These are phyloP conservation scores for Mucor plumbeus DNA, from an alignment of 371 early-diverging fungal species.

Conservation along the genomic window DNA sequence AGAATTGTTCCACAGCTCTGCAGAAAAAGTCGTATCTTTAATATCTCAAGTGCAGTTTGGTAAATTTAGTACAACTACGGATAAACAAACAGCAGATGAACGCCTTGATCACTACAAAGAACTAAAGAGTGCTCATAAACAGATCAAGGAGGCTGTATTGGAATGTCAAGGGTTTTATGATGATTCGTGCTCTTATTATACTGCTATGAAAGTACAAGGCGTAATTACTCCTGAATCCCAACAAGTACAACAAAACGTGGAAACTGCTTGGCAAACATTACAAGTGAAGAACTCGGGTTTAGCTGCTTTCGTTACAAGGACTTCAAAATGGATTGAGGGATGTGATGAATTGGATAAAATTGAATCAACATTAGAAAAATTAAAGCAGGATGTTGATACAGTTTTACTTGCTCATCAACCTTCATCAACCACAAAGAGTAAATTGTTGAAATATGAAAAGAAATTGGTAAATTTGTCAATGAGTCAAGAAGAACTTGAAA, in stretches of 20 bases:
- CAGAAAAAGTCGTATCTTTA: constrained; percentile 1
- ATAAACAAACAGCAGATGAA: constrained; percentile 19
- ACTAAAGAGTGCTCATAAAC: constrained; percentile 28
- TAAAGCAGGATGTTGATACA: constrained; percentile 23
- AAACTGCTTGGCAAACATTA: constrained; percentile 25
- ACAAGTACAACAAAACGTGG: constrained; percentile 30
- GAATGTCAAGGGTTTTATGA: constrained; percentile 51
- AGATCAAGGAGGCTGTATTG: constrained; percentile 31
- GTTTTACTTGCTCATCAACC: background rate
- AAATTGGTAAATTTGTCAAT: constrained; percentile 17
- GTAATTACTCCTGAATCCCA: constrained; percentile 25
- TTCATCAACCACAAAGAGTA: constrained; percentile 17
- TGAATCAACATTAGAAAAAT: constrained; percentile 10
- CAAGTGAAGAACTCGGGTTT: constrained; percentile 16
- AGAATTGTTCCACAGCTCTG: constrained; percentile 19
- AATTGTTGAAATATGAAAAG: constrained; percentile 25
- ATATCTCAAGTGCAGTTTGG: constrained; percentile 8
- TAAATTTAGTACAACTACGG: constrained; percentile 15
- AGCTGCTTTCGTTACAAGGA: constrained; percentile 25
- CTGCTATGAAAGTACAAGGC: constrained; percentile 37
- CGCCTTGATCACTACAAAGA: constrained; percentile 25
- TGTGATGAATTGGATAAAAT: constrained; percentile 30
- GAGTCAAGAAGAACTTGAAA: constrained; percentile 28
- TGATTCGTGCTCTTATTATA: constrained; percentile 46
- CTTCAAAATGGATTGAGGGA: constrained; percentile 30